Evolutionary conservation across 2,329 filamentous ascomycete species (phyloP), one percentile per base, ranked within the genome.

Genomic region (Aspergillus intermedius): DNA sequence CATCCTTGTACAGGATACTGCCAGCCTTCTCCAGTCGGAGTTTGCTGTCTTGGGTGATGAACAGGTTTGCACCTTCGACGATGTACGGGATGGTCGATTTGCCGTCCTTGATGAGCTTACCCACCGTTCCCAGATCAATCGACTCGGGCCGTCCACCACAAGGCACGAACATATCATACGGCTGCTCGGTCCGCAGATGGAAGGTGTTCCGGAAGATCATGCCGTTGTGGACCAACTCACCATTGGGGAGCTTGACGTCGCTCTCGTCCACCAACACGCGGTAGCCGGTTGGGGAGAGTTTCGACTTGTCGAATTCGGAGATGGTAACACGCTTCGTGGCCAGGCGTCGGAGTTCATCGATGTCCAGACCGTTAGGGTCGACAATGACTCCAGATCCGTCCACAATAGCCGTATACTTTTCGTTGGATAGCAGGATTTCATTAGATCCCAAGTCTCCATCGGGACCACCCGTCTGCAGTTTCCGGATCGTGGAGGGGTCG

Each of bases 31-130:
- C 93, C 12, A 98, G 82, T 21, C 90, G 87, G 48, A 97, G 80
- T 76, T 97, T 97, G 60, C 91, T 91, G 62, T 98, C 93, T 71
- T 98, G 93, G 0, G 93, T 96, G 73, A 98, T 94, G 80, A 98
- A 98, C 47, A 98, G 78, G 69, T 97, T 98, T 70, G 93, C 93
- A 46, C 93, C 93, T 73, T 98, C 93, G 41, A 98, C 91, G 47
- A 98, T 93, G 74, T 94, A 98, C 1, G 91, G 91, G 52, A 98
- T 86, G 9, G 80, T 82, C 19, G 81, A 79, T 75, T 95, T 96
- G 73, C 91, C 90, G 54, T 95, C 83, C 65, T 86, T 83, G 70
- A 98, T 97, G 54, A 98, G 80, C 68, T 87, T 88, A 72, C 80
- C 85, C 53, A 91, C 91, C 6, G 86, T 88, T 48, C 88, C 86